Base-by-base conservation (phyloP, 306 rosid genomes). In the Carpinus fangiana region DNA sequence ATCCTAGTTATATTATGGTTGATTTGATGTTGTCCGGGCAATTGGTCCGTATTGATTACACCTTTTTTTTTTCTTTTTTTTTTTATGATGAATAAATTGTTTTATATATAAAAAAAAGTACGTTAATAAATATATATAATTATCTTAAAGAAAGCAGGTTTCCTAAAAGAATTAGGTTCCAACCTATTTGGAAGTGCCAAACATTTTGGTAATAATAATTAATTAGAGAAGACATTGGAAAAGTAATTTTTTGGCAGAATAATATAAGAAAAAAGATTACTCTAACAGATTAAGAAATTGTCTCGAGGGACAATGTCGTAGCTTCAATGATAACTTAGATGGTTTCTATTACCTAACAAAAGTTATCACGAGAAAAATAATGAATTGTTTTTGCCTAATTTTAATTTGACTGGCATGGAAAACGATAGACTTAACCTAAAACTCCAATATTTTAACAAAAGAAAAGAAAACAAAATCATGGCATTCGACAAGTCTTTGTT, bases 101-200 rank as follows among this genome's bases (percentile, higher is more conserved):
- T 23, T 23, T 23, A 23, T 23, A 23, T 23, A 23, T 23, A 23
- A 23, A n/a, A 79, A 67, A 70, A 59, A 59, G 18, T 52, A 77
- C 66, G 64, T 57, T 13, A 81, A 72, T 75, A 21, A 78, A 68
- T 72, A 77, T 55, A 72, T 76, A 71, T 78, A 43, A 46, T 55
- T 48, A 70, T 57, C 12, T 3, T 38, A 5, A 45, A 59, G 55
- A 57, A 73, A 68, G 26, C 26, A 23, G 70, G 73, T 56, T 38
- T 60, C 28, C 55, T 18, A 72, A 79, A 76, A 76, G 20, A 79
- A 89, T 71, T n/a, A 54, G 74, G 87, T 78, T 87, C 97, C 97
- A 75, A 81, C 92, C 87, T 87, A 83, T 80, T 88, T 86, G 97
- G 95, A 92, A 86, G 94, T 84, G 89, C 87, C 78, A 76, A 83